Conservation (phyloP, 257 asterid species). For the Nicotiana undulata region DNA sequence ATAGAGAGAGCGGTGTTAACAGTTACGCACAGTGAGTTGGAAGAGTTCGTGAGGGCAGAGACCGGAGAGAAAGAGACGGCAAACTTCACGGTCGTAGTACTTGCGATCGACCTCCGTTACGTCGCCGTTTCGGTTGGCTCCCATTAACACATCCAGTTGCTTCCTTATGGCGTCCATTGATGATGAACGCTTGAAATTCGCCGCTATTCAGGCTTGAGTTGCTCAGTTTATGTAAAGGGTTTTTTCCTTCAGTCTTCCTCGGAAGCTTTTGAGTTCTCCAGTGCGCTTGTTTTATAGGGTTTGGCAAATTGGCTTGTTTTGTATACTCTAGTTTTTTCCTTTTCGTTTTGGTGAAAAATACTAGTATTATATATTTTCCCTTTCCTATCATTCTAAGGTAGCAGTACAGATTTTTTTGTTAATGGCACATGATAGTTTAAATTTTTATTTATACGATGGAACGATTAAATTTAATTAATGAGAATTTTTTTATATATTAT, state of each 20-base stretch:
- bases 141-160: conserved; percentile 88
- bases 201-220: not conserved
- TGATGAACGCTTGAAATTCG: not conserved
- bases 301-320: not conserved
- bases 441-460: no score
- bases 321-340: not conserved
- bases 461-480: no score
- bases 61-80: conserved; percentile 89
- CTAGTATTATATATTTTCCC: not conserved
- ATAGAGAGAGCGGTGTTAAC: not conserved
- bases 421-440: no score
- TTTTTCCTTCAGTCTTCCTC: not conserved
- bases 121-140: conserved; percentile 90
- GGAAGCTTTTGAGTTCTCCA: not conserved
- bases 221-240: not conserved
- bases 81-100: conserved; percentile 87
- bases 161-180: conserved; percentile 85
- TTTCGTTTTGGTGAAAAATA: not conserved
- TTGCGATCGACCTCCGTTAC: conserved; percentile 72
- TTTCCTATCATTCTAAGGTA: no score
- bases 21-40: conserved; percentile 64
- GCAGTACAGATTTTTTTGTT: no score
- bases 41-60: conserved; percentile 93
- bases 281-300: not conserved
- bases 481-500: no score